These are phyloP conservation scores for Quambalaria eucalypti DNA, from an alignment of 1,284 basidiomycete genomes.

Conservation along the genomic window DNA sequence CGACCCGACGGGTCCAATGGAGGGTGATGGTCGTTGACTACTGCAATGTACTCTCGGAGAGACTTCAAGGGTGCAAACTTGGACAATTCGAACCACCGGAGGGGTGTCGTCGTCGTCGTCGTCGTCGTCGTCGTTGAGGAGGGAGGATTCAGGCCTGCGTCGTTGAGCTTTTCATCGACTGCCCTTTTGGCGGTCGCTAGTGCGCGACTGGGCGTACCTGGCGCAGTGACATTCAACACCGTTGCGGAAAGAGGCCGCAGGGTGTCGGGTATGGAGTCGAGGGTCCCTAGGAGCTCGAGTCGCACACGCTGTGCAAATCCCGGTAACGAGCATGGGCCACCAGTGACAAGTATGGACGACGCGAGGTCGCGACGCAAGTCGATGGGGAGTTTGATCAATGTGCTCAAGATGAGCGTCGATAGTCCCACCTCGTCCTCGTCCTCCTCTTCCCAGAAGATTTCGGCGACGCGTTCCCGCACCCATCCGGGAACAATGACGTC, in stretches of 20 bases:
- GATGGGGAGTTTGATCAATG: constrained; percentile 62
- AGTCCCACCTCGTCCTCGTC: constrained; percentile 55
- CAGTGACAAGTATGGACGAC: constrained; percentile 70
- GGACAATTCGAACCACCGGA: too few species aligned
- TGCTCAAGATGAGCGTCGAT: constrained; percentile 3
- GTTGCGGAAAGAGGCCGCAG: too few species aligned
- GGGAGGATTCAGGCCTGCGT: too few species aligned
- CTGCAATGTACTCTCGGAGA: neutral
- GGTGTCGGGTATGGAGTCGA: too few species aligned
- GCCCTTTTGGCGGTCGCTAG: too few species aligned
- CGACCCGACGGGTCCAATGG: too few species aligned
- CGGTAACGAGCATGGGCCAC: constrained; percentile 81
- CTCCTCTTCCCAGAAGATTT: constrained; percentile 71
- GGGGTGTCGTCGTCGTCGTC: too few species aligned
- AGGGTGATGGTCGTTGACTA: constrained; percentile 6
- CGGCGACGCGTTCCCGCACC: constrained; percentile 80
- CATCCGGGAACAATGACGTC: constrained; percentile 66
- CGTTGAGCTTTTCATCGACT: too few species aligned
- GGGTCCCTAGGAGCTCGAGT: constrained; percentile 57
- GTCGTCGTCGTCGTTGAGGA: too few species aligned
- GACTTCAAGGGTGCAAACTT: constrained; percentile 16
- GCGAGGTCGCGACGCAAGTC: constrained; percentile 77
- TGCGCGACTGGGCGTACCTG: too few species aligned
- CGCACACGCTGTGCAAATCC: constrained; percentile 81
- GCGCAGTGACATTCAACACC: too few species aligned